phyloP scores from a whole-genome alignment of 257 asterid species.

The Verbena officinalis region DNA sequence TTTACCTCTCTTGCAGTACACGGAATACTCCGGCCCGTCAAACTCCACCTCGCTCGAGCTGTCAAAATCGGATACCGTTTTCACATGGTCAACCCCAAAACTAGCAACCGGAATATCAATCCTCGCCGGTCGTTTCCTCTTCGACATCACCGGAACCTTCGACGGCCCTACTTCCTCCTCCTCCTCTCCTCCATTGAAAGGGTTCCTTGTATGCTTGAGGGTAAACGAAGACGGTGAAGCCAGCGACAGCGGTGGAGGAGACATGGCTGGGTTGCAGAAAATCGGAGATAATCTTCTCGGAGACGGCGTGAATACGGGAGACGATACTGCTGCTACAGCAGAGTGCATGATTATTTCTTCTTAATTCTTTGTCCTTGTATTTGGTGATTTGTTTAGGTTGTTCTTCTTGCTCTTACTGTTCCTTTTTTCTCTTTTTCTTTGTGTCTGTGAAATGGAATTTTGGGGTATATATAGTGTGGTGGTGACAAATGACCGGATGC shows the following conservation, averaged over 20 bases:
- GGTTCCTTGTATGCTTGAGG: constrained; percentile 25
- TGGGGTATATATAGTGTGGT: constrained; percentile 28
- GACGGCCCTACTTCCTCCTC: constrained; percentile 32
- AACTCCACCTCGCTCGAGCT: constrained; percentile 54
- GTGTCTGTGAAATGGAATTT: constrained; percentile 20
- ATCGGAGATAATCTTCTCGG: constrained; percentile 50
- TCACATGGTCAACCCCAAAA: constrained; percentile 32
- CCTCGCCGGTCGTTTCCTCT: constrained; percentile 77
- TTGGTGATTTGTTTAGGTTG: neutral
- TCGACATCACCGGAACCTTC: constrained; percentile 39
- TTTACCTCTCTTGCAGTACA: constrained; percentile 74
- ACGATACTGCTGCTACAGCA: constrained; percentile 47
- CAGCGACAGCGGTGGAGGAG: constrained; percentile 51
- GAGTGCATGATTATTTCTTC: constrained; percentile 44
- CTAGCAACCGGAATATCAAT: constrained; percentile 54
- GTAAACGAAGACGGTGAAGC: constrained; percentile 41
- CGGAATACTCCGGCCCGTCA: constrained; percentile 65
- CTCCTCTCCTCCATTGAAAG: constrained; percentile 28
- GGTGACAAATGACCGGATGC: neutral
- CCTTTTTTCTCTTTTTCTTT: neutral
- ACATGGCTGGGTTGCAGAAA: constrained; percentile 48
- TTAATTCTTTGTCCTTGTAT: neutral
- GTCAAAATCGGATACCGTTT: constrained; percentile 34
- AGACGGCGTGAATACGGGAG: constrained; percentile 63
- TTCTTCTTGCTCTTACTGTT: neutral